Base-by-base conservation (phyloP, 1,284 basidiomycete species). In the Hortiboletus rubellus region DNA sequence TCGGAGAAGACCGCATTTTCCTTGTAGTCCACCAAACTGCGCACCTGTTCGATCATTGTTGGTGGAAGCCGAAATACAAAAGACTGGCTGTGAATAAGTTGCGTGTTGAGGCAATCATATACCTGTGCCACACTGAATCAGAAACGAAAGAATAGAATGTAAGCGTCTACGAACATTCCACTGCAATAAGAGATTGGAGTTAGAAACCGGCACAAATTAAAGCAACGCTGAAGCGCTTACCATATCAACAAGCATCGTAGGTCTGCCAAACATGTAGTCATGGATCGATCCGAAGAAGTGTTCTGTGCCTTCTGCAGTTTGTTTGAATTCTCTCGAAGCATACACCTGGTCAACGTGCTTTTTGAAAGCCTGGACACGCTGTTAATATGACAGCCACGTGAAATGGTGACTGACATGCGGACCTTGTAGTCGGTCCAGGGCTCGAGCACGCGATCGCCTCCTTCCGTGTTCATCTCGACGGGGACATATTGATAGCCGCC, bases 401-500 rank as follows among this genome's bases (percentile, higher is more conserved):
- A 46, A 48, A 57, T 12, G 30, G 45, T 7, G 54, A 57, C 22
- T 42, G 37, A 38, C 31, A 54, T 48, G 57, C 82, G 52, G 68
- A 89, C 88, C 36, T 87, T 86, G 77, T 91, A 93, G 65, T 86
- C 80, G n/a, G 89, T 91, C 89, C 89, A 94, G 47, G 86, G 84
- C 74, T 95, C 91, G 63, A 95, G 77, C 55, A 89, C 89, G 63
- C 86, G 83, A 67, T 92, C 90, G 62, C 92, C 89, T 40, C 80
- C 81, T 44, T 91, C 87, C 64, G 92, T 85, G 46, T 92, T 83
- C 38, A 91, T 91, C 73, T 92, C 85, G 49, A 92, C 82, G 36
- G 89, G 89, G 57, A 92, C 81, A 62, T 92, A 93, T 73, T 92
- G 89, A 74, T 94, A 94, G 0, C 93, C 92, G 5, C 84, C 83